phyloP scores from a whole-genome alignment of 1,139 yeast species.

The Saccharomyces hybrid region DNA sequence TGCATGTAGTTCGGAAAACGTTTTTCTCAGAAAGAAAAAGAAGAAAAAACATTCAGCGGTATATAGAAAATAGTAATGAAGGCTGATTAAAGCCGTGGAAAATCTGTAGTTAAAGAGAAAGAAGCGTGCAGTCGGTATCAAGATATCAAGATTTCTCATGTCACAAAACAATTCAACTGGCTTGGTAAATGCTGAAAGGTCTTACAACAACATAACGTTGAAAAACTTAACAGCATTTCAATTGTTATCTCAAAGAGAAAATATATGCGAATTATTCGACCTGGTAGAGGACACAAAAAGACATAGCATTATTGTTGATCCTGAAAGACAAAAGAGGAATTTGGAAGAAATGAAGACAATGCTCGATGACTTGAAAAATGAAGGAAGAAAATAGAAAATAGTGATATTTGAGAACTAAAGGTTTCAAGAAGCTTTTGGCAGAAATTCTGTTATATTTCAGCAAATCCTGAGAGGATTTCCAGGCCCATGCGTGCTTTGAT shows the following conservation, averaged over 20 bases:
- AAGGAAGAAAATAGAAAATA: not conserved
- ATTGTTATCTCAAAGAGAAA: constrained; percentile 24
- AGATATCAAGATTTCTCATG: not conserved
- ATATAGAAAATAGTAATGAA: no score
- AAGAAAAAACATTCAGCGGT: no score
- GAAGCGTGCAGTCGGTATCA: no score
- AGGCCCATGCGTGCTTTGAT: no score
- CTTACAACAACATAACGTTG: constrained; percentile 20
- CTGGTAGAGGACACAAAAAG: constrained; percentile 23
- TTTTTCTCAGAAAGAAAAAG: no score
- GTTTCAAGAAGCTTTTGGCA: no score
- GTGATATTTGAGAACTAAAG: no score
- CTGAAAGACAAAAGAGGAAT: constrained; percentile 11
- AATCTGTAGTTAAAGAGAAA: no score
- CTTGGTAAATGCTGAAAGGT: not conserved
- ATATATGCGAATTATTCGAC: constrained; percentile 26
- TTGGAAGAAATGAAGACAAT: constrained; percentile 15
- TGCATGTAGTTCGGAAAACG: no score
- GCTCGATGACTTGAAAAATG: constrained; percentile 11
- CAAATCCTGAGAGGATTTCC: no score
- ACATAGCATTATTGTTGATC: constrained; percentile 10
- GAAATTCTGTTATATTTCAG: no score
- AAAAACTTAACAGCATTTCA: constrained; percentile 29
- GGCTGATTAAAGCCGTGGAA: no score
- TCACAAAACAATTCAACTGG: not conserved